Evolutionary conservation across 305 asterid genomes (phyloP).

Genomic region (Petunia hybrid): DNA sequence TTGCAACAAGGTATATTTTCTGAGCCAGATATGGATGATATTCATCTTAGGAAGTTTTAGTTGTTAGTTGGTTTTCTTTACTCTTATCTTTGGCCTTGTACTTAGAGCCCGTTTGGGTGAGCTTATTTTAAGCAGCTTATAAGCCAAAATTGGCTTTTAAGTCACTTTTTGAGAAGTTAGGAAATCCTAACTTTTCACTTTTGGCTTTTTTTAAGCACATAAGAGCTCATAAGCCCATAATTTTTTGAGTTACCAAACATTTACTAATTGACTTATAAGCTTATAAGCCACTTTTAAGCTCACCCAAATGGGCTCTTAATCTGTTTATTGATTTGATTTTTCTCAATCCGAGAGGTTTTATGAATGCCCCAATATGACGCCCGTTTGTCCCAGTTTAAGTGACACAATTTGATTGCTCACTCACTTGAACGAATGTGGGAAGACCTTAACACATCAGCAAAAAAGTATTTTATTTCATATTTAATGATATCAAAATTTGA

Average conservation of each 20-base stretch:
- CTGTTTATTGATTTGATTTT: constrained; percentile 3
- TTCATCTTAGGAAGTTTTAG: background rate
- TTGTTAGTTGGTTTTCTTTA: background rate
- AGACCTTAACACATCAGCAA: background rate
- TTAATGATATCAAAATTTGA: background rate
- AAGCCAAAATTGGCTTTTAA: no score
- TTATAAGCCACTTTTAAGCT: no score
- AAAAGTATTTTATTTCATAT: background rate
- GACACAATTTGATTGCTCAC: background rate
- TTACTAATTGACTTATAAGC: no score
- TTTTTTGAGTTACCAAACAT: no score
- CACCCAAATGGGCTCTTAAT: no score
- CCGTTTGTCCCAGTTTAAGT: background rate
- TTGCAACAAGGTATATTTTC: constrained; percentile 51
- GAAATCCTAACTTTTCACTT: no score
- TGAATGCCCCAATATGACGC: background rate
- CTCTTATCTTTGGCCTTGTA: background rate
- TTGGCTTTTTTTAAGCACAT: no score
- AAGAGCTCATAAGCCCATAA: no score
- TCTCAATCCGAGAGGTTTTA: background rate
- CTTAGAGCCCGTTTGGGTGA: no score
- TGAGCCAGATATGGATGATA: constrained; percentile 55
- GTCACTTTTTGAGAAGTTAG: no score
- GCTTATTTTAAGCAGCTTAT: no score
- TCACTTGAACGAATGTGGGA: background rate